Base-by-base conservation (phyloP, 805 yeast species). In the Jamesozyma jinghongensis region DNA sequence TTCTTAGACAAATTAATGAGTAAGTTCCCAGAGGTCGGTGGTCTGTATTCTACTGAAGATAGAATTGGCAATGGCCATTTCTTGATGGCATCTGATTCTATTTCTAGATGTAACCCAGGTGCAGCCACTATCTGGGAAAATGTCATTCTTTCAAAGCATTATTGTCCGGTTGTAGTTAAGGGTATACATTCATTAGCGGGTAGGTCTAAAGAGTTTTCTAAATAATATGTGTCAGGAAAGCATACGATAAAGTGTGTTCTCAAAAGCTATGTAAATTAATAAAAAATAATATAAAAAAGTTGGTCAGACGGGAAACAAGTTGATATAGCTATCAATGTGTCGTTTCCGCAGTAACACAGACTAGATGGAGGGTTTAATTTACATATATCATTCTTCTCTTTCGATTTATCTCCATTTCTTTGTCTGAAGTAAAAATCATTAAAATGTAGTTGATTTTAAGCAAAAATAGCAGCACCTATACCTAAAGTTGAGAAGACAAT, bases 51-150 rank as follows among this genome's bases (percentile, higher is more conserved):
- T 18, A 85, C 96, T 1, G 95, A 87, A 36, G 98, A 92, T 56
- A 72, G 92, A 49, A 74, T 92, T 32, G 77, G 78, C 31, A 87
- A 90, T 43, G 97, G 96, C 36, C 68, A 70, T 12, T 82, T 81
- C 55, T 74, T 77, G 20, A 68, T 80, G 49, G 86, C 78, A 37
- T 72, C 72, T 11, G 74, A 74, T 40, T 79, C 75, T 35, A 76
- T 85, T 18, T 85, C 81, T 49, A 76, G 90, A 57, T 68, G 84
- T 50, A 88, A 92, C 54, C 74, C 94, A 2, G 90, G 81, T 33
- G 92, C 90, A 14, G 94, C 97, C 1, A 81, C 87, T 0, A 63
- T 90, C 28, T 92, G 95, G 95, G 98, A 92, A 56, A 76, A 79
- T 39, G 79, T 79, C 5, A 62, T 90, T 32, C 66, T 92, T 42